These are phyloP conservation scores for Exophiala bonariae DNA, from an alignment of 2,329 filamentous ascomycete genomes.

Conservation along the genomic window DNA sequence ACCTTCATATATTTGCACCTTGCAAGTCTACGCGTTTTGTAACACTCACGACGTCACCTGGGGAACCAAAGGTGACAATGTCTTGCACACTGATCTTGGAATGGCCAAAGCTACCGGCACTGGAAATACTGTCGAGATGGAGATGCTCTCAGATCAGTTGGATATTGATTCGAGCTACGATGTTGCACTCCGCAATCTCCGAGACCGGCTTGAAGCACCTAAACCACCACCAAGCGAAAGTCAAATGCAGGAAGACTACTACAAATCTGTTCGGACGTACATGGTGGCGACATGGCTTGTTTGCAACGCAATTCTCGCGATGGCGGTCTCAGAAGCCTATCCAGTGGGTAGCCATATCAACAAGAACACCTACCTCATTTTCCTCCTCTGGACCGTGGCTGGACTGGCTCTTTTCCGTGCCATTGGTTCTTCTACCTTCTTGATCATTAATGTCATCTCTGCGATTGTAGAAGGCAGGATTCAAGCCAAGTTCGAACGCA, in stretches of 20 bases:
- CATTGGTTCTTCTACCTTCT: constrained; percentile 76
- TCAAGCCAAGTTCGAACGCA: constrained; percentile 43
- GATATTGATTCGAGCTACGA: constrained; percentile 98
- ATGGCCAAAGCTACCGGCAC: constrained; percentile 69
- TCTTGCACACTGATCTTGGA: constrained; percentile 88
- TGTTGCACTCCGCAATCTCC: constrained; percentile 91
- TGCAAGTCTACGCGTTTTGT: constrained; percentile 98
- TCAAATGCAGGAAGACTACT: constrained; percentile 97
- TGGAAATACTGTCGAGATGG: constrained; percentile 81
- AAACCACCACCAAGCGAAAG: constrained; percentile 62
- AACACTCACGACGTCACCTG: constrained; percentile 99
- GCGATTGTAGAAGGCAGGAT: constrained; percentile 84
- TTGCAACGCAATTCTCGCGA: constrained; percentile 86
- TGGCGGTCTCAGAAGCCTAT: constrained; percentile 89
- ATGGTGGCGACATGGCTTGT: constrained; percentile 97
- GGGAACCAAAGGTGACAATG: constrained; percentile 98
- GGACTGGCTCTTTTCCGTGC: constrained; percentile 84
- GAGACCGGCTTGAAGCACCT: constrained; percentile 85
- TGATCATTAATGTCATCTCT: constrained; percentile 80
- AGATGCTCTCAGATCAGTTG: constrained; percentile 97
- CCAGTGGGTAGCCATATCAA: constrained; percentile 67
- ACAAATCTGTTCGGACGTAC: constrained; percentile 94
- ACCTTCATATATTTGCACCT: constrained; percentile 90
- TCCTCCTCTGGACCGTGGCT: constrained; percentile 92
- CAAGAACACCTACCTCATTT: constrained; percentile 81